phyloP scores from a whole-genome alignment of 208 protist genomes.

The Wallacemonas sp. region DNA sequence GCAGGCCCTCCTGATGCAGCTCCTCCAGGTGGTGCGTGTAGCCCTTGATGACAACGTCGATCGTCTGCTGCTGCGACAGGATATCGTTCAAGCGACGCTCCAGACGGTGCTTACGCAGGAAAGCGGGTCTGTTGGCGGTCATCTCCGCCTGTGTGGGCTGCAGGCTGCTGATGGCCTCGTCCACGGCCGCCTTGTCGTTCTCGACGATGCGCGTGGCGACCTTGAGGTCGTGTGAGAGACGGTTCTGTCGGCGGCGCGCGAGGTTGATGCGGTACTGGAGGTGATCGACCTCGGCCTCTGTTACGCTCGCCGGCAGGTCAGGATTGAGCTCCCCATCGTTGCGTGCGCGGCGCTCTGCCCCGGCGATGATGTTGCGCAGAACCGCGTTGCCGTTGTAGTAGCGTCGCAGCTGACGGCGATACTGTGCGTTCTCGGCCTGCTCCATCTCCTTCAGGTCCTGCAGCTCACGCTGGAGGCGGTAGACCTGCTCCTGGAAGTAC shows the following conservation, averaged over 20 bases:
- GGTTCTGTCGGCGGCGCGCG: slow-evolving; percentile 45
- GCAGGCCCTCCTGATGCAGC: slow-evolving; percentile 62
- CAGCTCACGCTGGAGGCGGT: slow-evolving; percentile 35
- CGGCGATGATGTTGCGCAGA: slow-evolving; percentile 56
- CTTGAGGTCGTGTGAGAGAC: slow-evolving; percentile 44
- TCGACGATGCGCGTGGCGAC: slow-evolving; percentile 3
- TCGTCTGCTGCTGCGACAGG: slow-evolving; percentile 87
- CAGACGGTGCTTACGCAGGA: slow-evolving; percentile 82
- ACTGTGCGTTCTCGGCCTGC: slow-evolving; percentile 33
- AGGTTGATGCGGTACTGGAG: slow-evolving; percentile 49
- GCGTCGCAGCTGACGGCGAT: slow-evolving; percentile 47
- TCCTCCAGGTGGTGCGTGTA: slow-evolving; percentile 84
- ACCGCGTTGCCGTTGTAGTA: slow-evolving; percentile 65
- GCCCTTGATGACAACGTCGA: slow-evolving; percentile 72
- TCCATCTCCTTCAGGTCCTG: slow-evolving; percentile 37
- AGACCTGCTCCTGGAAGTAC: slow-evolving; percentile 50
- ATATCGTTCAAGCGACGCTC: slow-evolving; percentile 92
- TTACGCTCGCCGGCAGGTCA: slow-evolving; percentile 29
- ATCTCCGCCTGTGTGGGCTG: slow-evolving; percentile 11
- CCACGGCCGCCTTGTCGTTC: slow-evolving; percentile 4
- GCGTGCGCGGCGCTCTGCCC: slow-evolving; percentile 30
- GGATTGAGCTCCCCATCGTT: slow-evolving; percentile 10
- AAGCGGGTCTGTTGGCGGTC: slow-evolving; percentile 44
- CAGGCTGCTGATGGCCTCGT: background rate
- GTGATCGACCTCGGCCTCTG: slow-evolving; percentile 56